phyloP scores from a whole-genome alignment of 768 basidiomycete species.

The Calocera cornea region DNA sequence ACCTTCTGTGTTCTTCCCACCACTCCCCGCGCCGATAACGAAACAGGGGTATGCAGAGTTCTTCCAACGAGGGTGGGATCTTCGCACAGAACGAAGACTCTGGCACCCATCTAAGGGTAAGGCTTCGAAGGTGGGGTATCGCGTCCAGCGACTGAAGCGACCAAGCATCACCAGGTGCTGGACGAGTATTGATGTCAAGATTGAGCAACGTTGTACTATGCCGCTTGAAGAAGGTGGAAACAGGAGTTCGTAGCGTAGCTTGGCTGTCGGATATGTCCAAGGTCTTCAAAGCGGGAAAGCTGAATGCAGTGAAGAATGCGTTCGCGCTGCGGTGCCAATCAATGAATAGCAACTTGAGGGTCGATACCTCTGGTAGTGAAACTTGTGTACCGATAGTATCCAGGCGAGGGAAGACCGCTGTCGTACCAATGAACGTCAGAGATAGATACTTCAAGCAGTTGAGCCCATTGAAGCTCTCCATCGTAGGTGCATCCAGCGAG shows the following conservation, averaged over 20 bases:
- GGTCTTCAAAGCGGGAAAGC: background rate
- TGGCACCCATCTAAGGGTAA: background rate
- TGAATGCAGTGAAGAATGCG: background rate
- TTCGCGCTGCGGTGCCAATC: background rate
- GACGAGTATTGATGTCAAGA: background rate
- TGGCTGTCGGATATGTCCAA: background rate
- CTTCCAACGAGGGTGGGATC: background rate
- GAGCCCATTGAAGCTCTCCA: background rate
- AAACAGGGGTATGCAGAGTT: background rate
- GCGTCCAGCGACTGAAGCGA: background rate
- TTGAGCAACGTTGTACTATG: background rate
- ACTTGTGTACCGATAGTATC: background rate
- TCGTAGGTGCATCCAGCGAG: background rate
- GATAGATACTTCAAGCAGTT: background rate
- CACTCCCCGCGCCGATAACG: background rate
- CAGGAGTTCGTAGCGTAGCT: background rate
- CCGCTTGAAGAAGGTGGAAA: background rate
- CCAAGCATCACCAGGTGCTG: background rate
- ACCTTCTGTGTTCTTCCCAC: background rate
- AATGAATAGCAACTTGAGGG: background rate
- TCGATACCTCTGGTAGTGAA: background rate
- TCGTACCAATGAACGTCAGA: background rate
- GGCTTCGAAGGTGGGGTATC: background rate
- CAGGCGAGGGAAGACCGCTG: background rate
- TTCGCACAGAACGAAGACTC: background rate